Evolutionary conservation across 208 protist genomes (phyloP).

Genomic region (Angomonas ambiguus): DNA sequence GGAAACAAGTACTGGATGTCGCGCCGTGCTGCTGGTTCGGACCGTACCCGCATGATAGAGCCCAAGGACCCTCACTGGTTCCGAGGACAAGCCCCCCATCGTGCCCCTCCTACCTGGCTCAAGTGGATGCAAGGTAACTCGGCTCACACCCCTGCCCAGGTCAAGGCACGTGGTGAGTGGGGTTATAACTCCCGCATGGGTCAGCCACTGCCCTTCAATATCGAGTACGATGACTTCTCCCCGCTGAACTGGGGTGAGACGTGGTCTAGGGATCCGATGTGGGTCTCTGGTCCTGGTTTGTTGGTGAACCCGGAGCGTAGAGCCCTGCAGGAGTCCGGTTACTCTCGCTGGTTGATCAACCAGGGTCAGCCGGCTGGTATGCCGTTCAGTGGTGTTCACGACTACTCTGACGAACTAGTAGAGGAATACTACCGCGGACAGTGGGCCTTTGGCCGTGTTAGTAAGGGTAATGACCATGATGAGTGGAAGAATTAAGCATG

Average conservation of each 20-base stretch:
- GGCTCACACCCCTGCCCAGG: constrained; percentile 81
- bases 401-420: constrained; percentile 84
- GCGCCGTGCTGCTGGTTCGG: constrained; percentile 45
- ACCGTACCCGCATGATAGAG: constrained; percentile 67
- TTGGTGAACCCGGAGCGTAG: constrained; percentile 78
- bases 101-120: constrained; percentile 66
- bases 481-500: constrained; percentile 76
- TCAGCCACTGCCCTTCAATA: constrained; percentile 76
- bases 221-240: constrained; percentile 78
- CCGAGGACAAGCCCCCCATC: constrained; percentile 65
- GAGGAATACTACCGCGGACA: constrained; percentile 90
- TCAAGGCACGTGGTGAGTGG: constrained; percentile 85
- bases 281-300: constrained; percentile 58
- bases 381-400: constrained; percentile 86
- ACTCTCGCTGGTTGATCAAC: constrained; percentile 81
- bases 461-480: constrained; percentile 88
- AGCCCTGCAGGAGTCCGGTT: constrained; percentile 77
- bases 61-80: constrained; percentile 85
- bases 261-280: constrained; percentile 79
- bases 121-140: constrained; percentile 83
- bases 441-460: constrained; percentile 77
- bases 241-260: constrained; percentile 59
- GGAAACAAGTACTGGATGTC: constrained; percentile 88
- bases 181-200: constrained; percentile 82
- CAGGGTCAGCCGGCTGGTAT: constrained; percentile 82